These are phyloP conservation scores for Camillea tinctor DNA, from an alignment of 2,329 filamentous ascomycete genomes.

Conservation along the genomic window DNA sequence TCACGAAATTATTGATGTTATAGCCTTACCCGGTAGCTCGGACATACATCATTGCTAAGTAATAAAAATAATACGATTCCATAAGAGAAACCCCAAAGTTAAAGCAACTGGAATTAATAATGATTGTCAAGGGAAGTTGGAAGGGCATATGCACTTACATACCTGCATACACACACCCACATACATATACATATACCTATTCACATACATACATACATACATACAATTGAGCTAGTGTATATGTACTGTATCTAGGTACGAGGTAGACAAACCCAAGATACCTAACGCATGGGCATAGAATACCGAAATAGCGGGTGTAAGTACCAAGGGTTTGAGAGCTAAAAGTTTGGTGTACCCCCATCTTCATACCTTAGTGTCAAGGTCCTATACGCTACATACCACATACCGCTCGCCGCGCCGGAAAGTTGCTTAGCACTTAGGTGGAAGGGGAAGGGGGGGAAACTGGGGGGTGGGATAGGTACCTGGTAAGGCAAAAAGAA, in stretches of 20 bases:
- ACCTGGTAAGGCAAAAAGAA: too few species aligned
- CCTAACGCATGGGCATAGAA: background rate
- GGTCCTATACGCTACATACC: too few species aligned
- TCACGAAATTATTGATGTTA: background rate
- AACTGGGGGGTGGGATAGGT: too few species aligned
- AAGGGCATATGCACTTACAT: too few species aligned
- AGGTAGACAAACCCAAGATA: too few species aligned
- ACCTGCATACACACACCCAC: too few species aligned
- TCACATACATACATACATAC: too few species aligned
- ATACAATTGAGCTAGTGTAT: too few species aligned
- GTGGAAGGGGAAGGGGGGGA: too few species aligned
- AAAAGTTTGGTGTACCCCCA: background rate
- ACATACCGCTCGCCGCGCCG: background rate
- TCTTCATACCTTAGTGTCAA: background rate
- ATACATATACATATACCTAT: too few species aligned
- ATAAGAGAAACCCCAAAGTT: background rate
- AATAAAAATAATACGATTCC: background rate
- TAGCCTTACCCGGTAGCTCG: background rate
- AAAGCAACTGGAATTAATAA: background rate
- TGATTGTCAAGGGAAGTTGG: background rate
- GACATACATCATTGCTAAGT: background rate
- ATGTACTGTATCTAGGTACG: background rate
- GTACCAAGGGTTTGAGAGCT: background rate
- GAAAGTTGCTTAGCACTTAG: background rate
- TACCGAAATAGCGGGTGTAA: conserved; percentile 1